Evolutionary conservation across 768 basidiomycete genomes (phyloP).

Genomic region (Chalciporus pseudorubinellus): DNA sequence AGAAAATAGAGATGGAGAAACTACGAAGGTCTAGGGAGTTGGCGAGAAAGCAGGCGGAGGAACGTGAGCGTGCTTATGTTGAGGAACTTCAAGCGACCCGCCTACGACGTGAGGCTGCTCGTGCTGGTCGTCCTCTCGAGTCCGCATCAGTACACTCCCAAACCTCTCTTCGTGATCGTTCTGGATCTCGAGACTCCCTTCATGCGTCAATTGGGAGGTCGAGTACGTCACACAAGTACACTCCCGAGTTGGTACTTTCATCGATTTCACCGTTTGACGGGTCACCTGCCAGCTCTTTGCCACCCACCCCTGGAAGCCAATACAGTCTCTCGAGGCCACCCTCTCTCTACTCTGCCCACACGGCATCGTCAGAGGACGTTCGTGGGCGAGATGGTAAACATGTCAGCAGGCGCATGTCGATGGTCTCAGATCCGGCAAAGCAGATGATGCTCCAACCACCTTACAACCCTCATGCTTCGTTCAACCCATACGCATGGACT

Average conservation of each 20-base stretch:
- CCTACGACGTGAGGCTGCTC: slow-evolving; percentile 54
- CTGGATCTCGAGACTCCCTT: slow-evolving; percentile 37
- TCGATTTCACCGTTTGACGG: slow-evolving; percentile 37
- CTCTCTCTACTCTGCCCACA: slow-evolving; percentile 53
- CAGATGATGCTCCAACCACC: slow-evolving; percentile 20
- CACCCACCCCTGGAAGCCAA: slow-evolving; percentile 35
- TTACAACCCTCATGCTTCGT: slow-evolving; percentile 28
- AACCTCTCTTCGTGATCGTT: slow-evolving; percentile 33
- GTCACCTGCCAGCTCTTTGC: slow-evolving; percentile 53
- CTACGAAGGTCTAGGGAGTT: slow-evolving; percentile 43
- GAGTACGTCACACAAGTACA: slow-evolving; percentile 42
- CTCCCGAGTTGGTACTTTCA: slow-evolving; percentile 43
- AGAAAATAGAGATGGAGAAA: slow-evolving; percentile 47
- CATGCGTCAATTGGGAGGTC: slow-evolving; percentile 21
- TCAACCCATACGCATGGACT: slow-evolving; percentile 31
- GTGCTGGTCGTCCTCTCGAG: slow-evolving; percentile 41
- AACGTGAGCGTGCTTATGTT: slow-evolving; percentile 50
- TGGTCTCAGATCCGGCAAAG: slow-evolving; percentile 35
- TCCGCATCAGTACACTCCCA: slow-evolving; percentile 20
- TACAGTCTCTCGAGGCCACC: slow-evolving; percentile 48
- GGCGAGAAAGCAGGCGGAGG: slow-evolving; percentile 41
- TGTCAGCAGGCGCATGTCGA: slow-evolving; percentile 42
- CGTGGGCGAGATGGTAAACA: slow-evolving; percentile 39
- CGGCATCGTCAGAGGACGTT: slow-evolving; percentile 57
- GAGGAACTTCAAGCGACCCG: slow-evolving; percentile 64